phyloP scores from a whole-genome alignment of 1,284 basidiomycete species.

The Trichosporon coremiiforme region DNA sequence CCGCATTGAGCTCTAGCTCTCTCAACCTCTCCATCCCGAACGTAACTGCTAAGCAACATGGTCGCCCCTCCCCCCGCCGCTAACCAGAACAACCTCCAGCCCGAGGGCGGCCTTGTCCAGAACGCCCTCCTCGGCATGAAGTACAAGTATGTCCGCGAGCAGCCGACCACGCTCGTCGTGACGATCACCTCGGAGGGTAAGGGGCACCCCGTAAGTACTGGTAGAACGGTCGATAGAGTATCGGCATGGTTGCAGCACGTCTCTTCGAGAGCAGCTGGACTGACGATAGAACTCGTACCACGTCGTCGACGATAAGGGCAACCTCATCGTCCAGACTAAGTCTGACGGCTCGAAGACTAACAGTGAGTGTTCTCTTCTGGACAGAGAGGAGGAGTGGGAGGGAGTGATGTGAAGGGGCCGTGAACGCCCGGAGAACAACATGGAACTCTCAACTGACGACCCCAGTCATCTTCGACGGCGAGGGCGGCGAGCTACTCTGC shows the following conservation, averaged over 20 bases:
- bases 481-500: constrained; percentile 5
- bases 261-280: too few species aligned
- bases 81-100: background rate
- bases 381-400: too few species aligned
- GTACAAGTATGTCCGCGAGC: constrained; percentile 5
- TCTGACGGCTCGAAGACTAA: constrained; percentile 3
- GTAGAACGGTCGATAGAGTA: too few species aligned
- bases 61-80: background rate
- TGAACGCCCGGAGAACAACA: background rate
- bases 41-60: background rate
- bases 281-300: constrained; percentile 7
- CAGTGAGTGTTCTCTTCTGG: background rate
- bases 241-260: too few species aligned
- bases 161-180: constrained; percentile 2
- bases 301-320: constrained; percentile 4
- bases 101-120: background rate
- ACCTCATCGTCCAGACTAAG: constrained; percentile 7
- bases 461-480: constrained; percentile 16
- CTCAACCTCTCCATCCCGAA: background rate
- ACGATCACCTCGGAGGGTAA: background rate
- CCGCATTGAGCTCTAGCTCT: background rate
- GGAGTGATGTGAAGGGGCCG: too few species aligned
- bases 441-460: background rate
- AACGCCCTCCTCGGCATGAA: background rate
- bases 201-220: background rate